Conservation (phyloP, 2,329 filamentous ascomycete species). For the Ophiognomonia clavigignenti-juglandacearum region DNA sequence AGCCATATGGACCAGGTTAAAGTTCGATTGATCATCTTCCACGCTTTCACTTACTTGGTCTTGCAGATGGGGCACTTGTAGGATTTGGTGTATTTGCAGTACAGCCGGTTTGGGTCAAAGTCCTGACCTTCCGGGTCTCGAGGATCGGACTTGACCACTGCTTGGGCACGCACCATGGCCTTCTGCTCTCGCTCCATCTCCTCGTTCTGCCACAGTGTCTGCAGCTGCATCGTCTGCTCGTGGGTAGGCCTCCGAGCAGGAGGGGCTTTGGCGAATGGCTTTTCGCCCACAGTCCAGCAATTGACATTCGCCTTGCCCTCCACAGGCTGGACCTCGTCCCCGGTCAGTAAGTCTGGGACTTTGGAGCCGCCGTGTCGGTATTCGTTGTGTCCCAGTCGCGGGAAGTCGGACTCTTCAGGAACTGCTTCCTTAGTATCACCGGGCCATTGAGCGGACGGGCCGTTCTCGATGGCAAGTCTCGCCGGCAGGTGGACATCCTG, state of each 20-base stretch:
- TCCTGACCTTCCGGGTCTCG: conserved; percentile 41
- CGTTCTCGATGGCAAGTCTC: not conserved
- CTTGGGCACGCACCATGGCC: conserved; percentile 6
- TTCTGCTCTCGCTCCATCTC: not conserved
- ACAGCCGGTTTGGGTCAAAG: conserved; percentile 46
- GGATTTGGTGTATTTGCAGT: conserved; percentile 31
- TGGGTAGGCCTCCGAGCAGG: conserved; percentile 17
- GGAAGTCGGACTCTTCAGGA: not conserved
- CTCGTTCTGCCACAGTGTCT: not conserved
- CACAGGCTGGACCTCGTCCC: not conserved
- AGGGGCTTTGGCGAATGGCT: conserved; percentile 23
- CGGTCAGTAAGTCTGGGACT: conserved; percentile 14
- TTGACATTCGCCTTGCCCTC: conserved; percentile 9
- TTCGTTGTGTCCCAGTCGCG: conserved; percentile 3
- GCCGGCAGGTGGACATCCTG: not conserved
- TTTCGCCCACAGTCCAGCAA: conserved; percentile 22
- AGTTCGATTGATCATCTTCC: too few relatives aligned
- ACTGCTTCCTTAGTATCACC: not conserved
- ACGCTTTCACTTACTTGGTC: not conserved
- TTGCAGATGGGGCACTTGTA: conserved; percentile 56
- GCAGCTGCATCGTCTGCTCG: conserved; percentile 15
- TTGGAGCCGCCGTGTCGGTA: conserved; percentile 18
- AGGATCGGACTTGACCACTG: conserved; percentile 4
- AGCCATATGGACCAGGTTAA: too few relatives aligned
- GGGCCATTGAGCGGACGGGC: conserved; percentile 14